A percentile compares a stretch with the other conserved stretches of the same genome.
Conservation (phyloP, 257 asterid genomes). For the Rubia yunnanensis region DNA sequence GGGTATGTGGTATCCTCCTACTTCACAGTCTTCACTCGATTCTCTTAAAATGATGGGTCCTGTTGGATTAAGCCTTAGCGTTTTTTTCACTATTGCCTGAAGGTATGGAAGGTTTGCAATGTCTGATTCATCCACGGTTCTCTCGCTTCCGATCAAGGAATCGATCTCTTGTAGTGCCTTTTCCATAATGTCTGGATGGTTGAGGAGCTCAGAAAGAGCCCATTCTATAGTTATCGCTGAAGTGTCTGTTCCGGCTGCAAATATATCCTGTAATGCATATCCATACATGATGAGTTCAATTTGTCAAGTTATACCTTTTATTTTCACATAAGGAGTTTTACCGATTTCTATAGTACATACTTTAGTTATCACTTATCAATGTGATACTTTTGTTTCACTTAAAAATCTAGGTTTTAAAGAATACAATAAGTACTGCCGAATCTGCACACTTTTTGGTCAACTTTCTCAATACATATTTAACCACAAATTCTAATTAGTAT, state of each 20-base stretch:
- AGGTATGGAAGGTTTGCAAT: constrained; percentile 51
- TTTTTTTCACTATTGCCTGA: constrained; percentile 62
- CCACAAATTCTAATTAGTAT: too few relatives aligned
- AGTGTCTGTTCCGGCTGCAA: constrained; percentile 72
- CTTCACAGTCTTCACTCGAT: constrained; percentile 41
- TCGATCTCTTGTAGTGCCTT: constrained; percentile 54
- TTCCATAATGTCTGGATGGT: constrained; percentile 42
- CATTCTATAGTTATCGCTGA: constrained; percentile 72
- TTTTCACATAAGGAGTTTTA: too few relatives aligned
- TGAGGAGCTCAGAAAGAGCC: constrained; percentile 75
- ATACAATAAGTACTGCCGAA: neutral
- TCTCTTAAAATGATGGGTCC: constrained; percentile 52
- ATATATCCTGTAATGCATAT: constrained; percentile 49
- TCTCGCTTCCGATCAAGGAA: constrained; percentile 24
- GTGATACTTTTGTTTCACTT: too few relatives aligned
- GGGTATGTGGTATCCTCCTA: constrained; percentile 41
- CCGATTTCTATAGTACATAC: too few relatives aligned
- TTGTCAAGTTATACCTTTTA: too few relatives aligned
- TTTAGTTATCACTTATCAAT: too few relatives aligned
- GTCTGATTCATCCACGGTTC: constrained; percentile 54
- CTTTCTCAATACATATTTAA: too few relatives aligned
- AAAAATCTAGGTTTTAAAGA: too few relatives aligned
- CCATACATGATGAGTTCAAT: too few relatives aligned
- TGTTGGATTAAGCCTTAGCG: constrained; percentile 70
- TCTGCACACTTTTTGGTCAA: too few relatives aligned